Evolutionary conservation across 805 yeast genomes (phyloP), one percentile per base, ranked within the genome.

Genomic region (Candida chauliodis): DNA sequence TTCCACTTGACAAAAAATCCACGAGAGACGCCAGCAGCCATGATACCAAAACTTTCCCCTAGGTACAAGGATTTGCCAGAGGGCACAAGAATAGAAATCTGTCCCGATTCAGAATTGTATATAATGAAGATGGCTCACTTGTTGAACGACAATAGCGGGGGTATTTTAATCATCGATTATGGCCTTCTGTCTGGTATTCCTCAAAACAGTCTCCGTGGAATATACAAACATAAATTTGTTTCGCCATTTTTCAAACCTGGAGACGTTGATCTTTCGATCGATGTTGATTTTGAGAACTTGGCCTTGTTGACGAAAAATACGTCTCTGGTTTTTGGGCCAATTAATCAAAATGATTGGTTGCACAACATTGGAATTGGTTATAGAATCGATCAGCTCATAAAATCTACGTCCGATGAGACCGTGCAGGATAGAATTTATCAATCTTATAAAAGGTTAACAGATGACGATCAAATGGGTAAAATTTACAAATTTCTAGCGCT

Each of bases 181-280:
- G 95, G 95, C 0, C 75, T 83, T 3, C 61, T 66, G 6, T 58
- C 61, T 2, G 74, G 76, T 0, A 67, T 84, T 10, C 95, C 95
- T 2, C 73, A 75, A n/a, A 78, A 81, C 49, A 70, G 89, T 0
- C 66, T 87, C 24, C 67, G 95, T 23, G 95, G 88, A 0, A 85
- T 87, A 44, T 69, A 73, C 48, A 65, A 77, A 46, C 95, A 87
- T 56, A 74, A 76, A 47, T 73, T 86, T 50, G 90, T 83, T 0
- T 76, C 81, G 16, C 95, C 95, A 1, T 81, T 84, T 42, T 66
- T 57, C n/a, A 68, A 69, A 10, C 93, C 93, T 0, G 95, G 95
- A 1, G 74, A 77, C 24, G 90, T 84, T 3, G 95, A 87, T 61
- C 64, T 87, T 21, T 84, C 95, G 0, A 81, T 83, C 0, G 95